phyloP scores from a whole-genome alignment of 106 monocot species.

The Dendrobium nobile region DNA sequence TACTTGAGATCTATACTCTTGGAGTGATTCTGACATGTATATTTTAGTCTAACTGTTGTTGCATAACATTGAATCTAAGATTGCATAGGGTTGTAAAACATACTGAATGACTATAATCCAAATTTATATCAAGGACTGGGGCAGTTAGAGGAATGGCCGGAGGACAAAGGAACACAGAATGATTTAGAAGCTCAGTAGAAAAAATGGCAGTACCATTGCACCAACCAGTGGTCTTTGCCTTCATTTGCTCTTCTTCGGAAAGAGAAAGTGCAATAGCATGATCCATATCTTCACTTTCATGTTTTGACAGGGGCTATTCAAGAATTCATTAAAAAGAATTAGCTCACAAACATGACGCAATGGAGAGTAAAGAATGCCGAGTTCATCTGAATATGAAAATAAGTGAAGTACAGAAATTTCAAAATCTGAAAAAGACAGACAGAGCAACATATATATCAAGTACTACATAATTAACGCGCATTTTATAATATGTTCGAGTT shows the following conservation, averaged over 20 bases:
- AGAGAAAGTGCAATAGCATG: constrained; percentile 83
- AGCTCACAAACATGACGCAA: constrained; percentile 5
- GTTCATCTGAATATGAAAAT: background rate
- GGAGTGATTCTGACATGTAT: too few species aligned
- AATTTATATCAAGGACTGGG: too few species aligned
- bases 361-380: background rate
- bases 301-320: constrained; percentile 20
- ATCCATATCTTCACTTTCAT: constrained; percentile 66
- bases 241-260: constrained; percentile 69
- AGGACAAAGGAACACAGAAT: too few species aligned
- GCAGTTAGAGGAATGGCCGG: too few species aligned
- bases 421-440: background rate
- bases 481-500: background rate
- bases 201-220: background rate
- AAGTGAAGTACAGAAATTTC: background rate
- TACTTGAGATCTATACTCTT: too few species aligned
- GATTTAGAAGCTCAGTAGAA: background rate
- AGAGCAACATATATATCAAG: constrained; percentile 2
- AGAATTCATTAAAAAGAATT: constrained; percentile 4
- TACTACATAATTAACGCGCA: background rate
- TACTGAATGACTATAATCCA: too few species aligned
- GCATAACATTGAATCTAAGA: too few species aligned
- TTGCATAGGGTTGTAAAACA: too few species aligned
- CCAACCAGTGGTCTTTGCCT: constrained; percentile 55
- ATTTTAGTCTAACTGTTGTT: too few species aligned